phyloP scores from a whole-genome alignment of 2,329 filamentous ascomycete species.

The Hypoxylon sp. region DNA sequence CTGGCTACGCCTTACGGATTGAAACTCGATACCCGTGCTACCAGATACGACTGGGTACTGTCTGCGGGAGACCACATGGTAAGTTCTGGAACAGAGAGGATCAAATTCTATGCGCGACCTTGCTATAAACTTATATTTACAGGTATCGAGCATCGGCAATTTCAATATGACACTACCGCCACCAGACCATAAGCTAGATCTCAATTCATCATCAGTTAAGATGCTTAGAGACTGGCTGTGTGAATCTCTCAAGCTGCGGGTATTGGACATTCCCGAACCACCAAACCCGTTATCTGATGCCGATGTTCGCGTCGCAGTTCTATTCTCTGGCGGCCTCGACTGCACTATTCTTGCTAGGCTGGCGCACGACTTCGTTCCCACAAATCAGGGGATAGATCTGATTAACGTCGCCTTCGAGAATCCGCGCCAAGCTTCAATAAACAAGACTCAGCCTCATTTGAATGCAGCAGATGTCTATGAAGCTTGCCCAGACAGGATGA shows the following conservation, averaged over 20 bases:
- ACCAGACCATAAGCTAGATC: conserved; percentile 50
- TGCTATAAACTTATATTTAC: conserved; percentile 59
- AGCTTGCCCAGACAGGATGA: conserved; percentile 89
- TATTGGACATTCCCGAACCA: conserved; percentile 75
- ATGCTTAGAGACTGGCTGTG: conserved; percentile 69
- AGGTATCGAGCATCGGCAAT: conserved; percentile 68
- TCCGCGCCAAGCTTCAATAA: conserved; percentile 76
- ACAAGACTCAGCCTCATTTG: conserved; percentile 57
- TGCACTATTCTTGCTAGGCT: conserved; percentile 90
- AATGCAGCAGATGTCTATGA: conserved; percentile 72
- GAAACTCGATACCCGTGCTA: conserved; percentile 35
- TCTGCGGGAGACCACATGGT: conserved; percentile 60
- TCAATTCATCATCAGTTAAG: conserved; percentile 66
- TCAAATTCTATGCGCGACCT: conserved; percentile 38
- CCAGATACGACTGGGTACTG: conserved; percentile 56
- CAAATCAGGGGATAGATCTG: conserved; percentile 81
- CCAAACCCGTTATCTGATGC: conserved; percentile 55
- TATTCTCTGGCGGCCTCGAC: conserved; percentile 96
- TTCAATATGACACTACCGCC: conserved; percentile 66
- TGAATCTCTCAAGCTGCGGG: conserved; percentile 74
- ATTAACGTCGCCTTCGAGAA: conserved; percentile 99
- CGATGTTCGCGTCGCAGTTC: conserved; percentile 76
- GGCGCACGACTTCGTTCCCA: conserved; percentile 80
- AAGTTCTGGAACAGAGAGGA: conserved; percentile 53
- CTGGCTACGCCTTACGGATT: conserved; percentile 21